Evolutionary conservation across 306 rosid species (phyloP).

Genomic region (Dalbergia cochinchinensis): DNA sequence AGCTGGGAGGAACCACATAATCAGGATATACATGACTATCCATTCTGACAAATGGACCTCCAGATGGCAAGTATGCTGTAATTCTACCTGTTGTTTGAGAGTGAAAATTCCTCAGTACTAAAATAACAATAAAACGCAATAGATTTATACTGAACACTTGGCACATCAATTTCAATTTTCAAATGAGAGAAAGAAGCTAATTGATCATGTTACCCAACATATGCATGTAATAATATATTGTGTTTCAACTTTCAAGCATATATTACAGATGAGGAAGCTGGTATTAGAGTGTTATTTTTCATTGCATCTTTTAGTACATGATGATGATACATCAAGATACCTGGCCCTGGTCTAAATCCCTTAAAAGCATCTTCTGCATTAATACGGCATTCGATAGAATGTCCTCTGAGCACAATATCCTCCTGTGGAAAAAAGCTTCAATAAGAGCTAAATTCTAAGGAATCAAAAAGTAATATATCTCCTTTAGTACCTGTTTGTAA

Average conservation of each 20-base stretch:
- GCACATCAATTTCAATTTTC: slow-evolving; percentile 17
- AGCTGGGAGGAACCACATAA: slow-evolving; percentile 98
- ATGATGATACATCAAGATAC: slow-evolving; percentile 51
- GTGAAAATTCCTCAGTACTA: slow-evolving; percentile 28
- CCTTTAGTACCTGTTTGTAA: slow-evolving; percentile 72
- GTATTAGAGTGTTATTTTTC: slow-evolving; percentile 22
- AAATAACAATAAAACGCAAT: slow-evolving; percentile 2
- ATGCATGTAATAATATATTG: slow-evolving; percentile 8
- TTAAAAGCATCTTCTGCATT: slow-evolving; percentile 98
- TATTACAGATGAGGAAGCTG: slow-evolving; percentile 19
- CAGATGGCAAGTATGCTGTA: slow-evolving; percentile 93
- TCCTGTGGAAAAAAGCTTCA: slow-evolving; percentile 62
- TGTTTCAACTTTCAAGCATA: slow-evolving; percentile 1
- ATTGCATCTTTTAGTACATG: background rate
- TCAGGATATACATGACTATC: slow-evolving; percentile 97
- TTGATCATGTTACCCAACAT: slow-evolving; percentile 10
- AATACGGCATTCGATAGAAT: slow-evolving; percentile 97
- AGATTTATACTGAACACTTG: background rate
- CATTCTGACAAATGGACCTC: slow-evolving; percentile 99
- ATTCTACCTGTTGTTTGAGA: slow-evolving; percentile 82
- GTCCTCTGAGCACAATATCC: slow-evolving; percentile 94
- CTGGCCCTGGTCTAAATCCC: slow-evolving; percentile 98
- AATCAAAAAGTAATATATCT: slow-evolving; percentile 37
- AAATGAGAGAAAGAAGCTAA: slow-evolving; percentile 28
- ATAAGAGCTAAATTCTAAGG: slow-evolving; percentile 44